Evolutionary conservation across 2,329 filamentous ascomycete species (phyloP), one percentile per base, ranked within the genome.

Genomic region (Talaromyces sp.): DNA sequence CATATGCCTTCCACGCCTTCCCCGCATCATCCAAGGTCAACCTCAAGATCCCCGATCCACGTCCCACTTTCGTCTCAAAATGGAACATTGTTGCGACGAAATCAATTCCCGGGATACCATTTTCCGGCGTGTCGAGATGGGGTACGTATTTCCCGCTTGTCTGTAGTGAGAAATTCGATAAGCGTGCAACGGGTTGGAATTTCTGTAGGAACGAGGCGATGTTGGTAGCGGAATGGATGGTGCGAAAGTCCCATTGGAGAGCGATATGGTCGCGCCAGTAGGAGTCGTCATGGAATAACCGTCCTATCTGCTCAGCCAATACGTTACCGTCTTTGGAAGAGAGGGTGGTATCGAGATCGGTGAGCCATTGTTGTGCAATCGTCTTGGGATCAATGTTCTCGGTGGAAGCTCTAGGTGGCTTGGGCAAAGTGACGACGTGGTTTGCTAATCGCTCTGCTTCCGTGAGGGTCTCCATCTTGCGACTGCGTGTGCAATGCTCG

Each of bases 181-280:
- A 67, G 16, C 67, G 68, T 33, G 69, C 68, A 7, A 60, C 64
- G 6, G 67, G 59, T 50, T 76, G 71, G 31, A 69, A 67, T 16
- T 66, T 56, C 28, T 67, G 59, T 8, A 79, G 65, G 61, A 75
- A 76, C 1, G 66, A 64, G 23, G 69, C 64, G 23, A 78, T 77
- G 5, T 70, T 69, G 0, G 66, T 56, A n/a, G 68, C 68, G 2
- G 68, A 70, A 37, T 72, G 70, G 23, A 77, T 66, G 5, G 75
- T 75, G 18, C 71, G 76, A 58, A 77, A 69, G 40, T 78, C 73
- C 76, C 76, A 78, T 44, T 74, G 72, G 12, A 79, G 64, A 6
- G 71, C 71, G n/a, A 78, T 67, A 66, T 75, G 74, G 35, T 79
- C 76, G 4, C 76, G 72, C 74, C 76, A 77, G 72, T 75, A 77